Percentiles rank a stretch among this genome's conserved stretches.
Conservation (phyloP, 106 monocot genomes). For the Agapanthus africanus region DNA sequence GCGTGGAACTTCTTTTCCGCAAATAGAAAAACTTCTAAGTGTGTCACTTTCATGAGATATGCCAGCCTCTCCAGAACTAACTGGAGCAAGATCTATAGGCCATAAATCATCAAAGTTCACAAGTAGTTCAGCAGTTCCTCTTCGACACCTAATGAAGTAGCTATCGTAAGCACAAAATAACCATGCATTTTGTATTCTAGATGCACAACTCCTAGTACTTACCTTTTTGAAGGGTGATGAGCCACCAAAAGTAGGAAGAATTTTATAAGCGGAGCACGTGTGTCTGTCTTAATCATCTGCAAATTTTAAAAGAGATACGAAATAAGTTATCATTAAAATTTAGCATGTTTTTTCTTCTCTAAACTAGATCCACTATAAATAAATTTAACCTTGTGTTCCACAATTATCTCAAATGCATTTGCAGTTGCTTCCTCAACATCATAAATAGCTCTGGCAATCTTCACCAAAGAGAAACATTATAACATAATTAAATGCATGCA, state of each 20-base stretch:
- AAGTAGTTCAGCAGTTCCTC: constrained; percentile 76
- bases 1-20: constrained; percentile 92
- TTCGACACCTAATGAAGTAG: constrained; percentile 62
- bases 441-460: constrained; percentile 86
- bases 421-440: constrained; percentile 95
- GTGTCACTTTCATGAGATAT: constrained; percentile 20
- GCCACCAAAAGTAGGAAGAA: constrained; percentile 84
- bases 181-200: background rate
- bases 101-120: constrained; percentile 81
- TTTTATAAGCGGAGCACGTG: constrained; percentile 63
- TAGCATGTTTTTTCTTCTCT: constrained; percentile 1
- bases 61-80: constrained; percentile 11
- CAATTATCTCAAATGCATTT: constrained; percentile 65
- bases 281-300: constrained; percentile 79
- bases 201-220: background rate
- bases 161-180: background rate
- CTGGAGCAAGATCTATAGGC: constrained; percentile 36
- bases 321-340: background rate
- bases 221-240: constrained; percentile 98
- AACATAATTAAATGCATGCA: constrained; percentile 10
- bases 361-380: background rate
- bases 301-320: constrained; percentile 5
- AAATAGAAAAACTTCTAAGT: constrained; percentile 37
- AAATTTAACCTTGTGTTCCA: constrained; percentile 62
- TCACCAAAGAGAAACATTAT: background rate